Conservation (phyloP, 345 rosid genomes). For the Hypericum perforatum region DNA sequence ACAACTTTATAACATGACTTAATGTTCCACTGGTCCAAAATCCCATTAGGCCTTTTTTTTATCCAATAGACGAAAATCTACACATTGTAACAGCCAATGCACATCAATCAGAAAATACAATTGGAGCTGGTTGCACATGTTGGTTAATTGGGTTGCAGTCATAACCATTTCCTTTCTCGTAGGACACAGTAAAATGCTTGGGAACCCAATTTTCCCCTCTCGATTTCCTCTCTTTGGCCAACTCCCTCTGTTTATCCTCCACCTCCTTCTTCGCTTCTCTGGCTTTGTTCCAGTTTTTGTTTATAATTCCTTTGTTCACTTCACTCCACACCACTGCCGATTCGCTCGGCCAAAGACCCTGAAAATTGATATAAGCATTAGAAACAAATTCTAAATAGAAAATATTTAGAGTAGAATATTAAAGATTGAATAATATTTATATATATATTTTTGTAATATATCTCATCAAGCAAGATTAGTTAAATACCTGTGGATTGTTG, state of each 20-base stretch:
- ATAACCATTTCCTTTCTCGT: slow-evolving; percentile 43
- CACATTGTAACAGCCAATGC: slow-evolving; percentile 22
- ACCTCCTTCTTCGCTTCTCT: slow-evolving; percentile 49
- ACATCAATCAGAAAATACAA: slow-evolving; percentile 28
- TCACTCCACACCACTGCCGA: slow-evolving; percentile 66
- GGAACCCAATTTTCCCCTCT: slow-evolving; percentile 52
- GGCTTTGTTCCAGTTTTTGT: slow-evolving; percentile 63
- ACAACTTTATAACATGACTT: too few relatives aligned
- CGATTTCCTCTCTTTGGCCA: slow-evolving; percentile 32
- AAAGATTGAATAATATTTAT: not conserved
- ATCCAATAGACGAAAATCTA: too few relatives aligned
- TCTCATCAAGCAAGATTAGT: not conserved
- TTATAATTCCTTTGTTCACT: slow-evolving; percentile 48
- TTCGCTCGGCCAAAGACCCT: slow-evolving; percentile 55
- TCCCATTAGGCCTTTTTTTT: too few relatives aligned
- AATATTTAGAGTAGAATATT: not conserved
- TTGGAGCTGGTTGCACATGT: slow-evolving; percentile 54
- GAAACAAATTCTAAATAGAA: not conserved
- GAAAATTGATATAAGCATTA: too few relatives aligned
- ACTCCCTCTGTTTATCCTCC: slow-evolving; percentile 59
- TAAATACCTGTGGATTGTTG: slow-evolving; percentile 44
- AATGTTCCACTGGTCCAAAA: too few relatives aligned
- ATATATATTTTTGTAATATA: not conserved
- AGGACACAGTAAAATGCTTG: slow-evolving; percentile 39
- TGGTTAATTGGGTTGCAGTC: slow-evolving; percentile 45